Base-by-base conservation (phyloP, 768 basidiomycete species). In the Trametopsis cervina region DNA sequence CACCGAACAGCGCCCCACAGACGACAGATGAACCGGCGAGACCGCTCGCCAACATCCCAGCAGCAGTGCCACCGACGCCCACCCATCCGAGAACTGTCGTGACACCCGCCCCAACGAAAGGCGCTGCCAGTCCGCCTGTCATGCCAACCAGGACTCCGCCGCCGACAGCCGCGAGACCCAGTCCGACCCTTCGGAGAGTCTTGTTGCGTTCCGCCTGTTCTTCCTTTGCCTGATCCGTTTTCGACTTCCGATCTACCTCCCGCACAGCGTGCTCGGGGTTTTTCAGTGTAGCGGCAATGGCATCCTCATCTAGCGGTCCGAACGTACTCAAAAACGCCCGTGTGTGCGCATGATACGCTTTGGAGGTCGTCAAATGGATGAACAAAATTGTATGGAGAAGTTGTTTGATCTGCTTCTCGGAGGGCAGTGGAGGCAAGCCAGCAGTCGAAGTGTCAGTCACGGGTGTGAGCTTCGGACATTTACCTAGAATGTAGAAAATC, bases 71-170 rank as follows among this genome's bases (percentile, higher is more conserved):
- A 23, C 78, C 77, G 9, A 80, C 57, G 0, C 78, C 78, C 1
- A 79, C 57, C 62, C 69, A 71, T 1, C 75, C 74, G 7, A 80
- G 62, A 4, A 78, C 54, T 15, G 71, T 70, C 2, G 69, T 63
- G 15, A 77, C 68, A 2, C 71, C 75, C 13, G 76, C 77, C n/a
- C 77, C 77, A 4, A 81, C 73, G 0, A 80, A 54, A 12, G 78
- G 78, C 9, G 78, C 78, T 2, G 77, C 78, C 9, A 79, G 67
- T 13, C 79, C 78, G 40, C 78, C 79, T n/a, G 77, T 78, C 20
- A 80, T 67, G 3, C 77, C 79, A 12, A 80, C 61, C 25, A 80
- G 63, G 18, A 78, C 68, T 12, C 78, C 78, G 12, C 77, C 78
- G 3, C 74, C 77, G 12, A 79, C 62, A 21, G 77, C 77, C 13